Evolutionary conservation across 371 early-diverging fungal genomes (phyloP).

Genomic region (Mucor sp.): DNA sequence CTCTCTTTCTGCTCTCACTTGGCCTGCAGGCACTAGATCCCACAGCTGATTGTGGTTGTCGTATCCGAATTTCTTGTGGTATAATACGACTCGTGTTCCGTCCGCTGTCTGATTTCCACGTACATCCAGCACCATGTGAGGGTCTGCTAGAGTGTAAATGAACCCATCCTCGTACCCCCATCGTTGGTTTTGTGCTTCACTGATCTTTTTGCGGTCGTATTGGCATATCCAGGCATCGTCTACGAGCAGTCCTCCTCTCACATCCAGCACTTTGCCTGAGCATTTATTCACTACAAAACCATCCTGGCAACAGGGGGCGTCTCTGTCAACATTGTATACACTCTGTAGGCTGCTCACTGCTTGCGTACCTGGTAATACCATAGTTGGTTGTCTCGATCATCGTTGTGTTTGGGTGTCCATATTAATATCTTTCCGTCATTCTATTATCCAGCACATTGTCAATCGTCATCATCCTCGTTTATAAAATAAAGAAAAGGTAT

Average conservation of each 20-base stretch:
- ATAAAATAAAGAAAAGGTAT: not conserved
- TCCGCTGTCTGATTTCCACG: conserved; percentile 28
- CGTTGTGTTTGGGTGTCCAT: conserved; percentile 50
- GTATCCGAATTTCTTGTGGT: conserved; percentile 33
- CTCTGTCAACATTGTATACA: not conserved
- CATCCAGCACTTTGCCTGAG: conserved; percentile 46
- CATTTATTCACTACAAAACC: conserved; percentile 46
- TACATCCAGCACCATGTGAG: conserved; percentile 52
- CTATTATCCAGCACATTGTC: conserved; percentile 21
- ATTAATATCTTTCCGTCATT: conserved; percentile 47
- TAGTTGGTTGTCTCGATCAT: conserved; percentile 51
- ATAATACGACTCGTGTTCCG: conserved; percentile 39
- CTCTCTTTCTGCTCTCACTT: conserved; percentile 43
- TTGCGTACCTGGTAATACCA: conserved; percentile 50
- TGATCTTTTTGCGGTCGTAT: conserved; percentile 44
- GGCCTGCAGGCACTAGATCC: conserved; percentile 50
- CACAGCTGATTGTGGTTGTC: conserved; percentile 40
- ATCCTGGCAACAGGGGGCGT: conserved; percentile 16
- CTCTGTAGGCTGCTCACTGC: too few relatives aligned
- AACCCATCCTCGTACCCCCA: conserved; percentile 48
- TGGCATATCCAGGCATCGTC: conserved; percentile 44
- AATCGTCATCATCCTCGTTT: not conserved
- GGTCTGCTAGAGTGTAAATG: conserved; percentile 45
- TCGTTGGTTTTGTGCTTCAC: conserved; percentile 47
- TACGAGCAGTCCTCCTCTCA: conserved; percentile 41